Percentiles rank a stretch among this genome's conserved stretches.
These are phyloP conservation scores for Marasmius sp. DNA, from an alignment of 1,284 basidiomycete species.

Conservation along the genomic window DNA sequence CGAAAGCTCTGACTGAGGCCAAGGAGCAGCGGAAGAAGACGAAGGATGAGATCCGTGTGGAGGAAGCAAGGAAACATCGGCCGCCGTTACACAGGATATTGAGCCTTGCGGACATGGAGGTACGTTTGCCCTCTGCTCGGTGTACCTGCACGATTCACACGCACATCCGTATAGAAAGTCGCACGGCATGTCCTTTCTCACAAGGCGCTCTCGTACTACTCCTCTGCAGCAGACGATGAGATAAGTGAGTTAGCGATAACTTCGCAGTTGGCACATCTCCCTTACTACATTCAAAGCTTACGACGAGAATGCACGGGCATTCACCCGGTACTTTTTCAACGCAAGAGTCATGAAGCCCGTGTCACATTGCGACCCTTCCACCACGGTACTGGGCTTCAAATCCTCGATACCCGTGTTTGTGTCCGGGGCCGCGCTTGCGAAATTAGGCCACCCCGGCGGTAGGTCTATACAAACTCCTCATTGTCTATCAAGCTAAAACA, in stretches of 20 bases:
- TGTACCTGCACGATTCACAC: background rate
- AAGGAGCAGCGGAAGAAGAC: constrained; percentile 51
- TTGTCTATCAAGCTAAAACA: background rate
- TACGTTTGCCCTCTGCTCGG: constrained; percentile 23
- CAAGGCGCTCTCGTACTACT: constrained; percentile 81
- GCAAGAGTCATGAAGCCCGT: constrained; percentile 79
- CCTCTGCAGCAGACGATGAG: constrained; percentile 81
- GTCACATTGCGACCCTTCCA: constrained; percentile 69
- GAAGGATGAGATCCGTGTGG: constrained; percentile 70
- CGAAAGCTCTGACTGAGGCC: constrained; percentile 38
- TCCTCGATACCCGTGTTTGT: constrained; percentile 85
- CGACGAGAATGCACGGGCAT: constrained; percentile 71
- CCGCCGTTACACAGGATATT: constrained; percentile 71
- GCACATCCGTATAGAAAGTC: constrained; percentile 39
- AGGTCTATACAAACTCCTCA: constrained; percentile 1
- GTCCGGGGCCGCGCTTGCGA: constrained; percentile 85
- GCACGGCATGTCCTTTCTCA: constrained; percentile 68
- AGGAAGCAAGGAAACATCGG: constrained; percentile 56
- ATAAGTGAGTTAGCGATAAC: constrained; percentile 52
- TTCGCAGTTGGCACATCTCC: constrained; percentile 7
- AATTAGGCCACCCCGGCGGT: constrained; percentile 83
- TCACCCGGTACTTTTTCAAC: constrained; percentile 80
- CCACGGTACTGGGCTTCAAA: constrained; percentile 73
- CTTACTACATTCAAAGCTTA: constrained; percentile 44
- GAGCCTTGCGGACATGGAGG: constrained; percentile 78